Conservation (phyloP, 23 red algal genomes). For the Rhodosorus marinus region DNA sequence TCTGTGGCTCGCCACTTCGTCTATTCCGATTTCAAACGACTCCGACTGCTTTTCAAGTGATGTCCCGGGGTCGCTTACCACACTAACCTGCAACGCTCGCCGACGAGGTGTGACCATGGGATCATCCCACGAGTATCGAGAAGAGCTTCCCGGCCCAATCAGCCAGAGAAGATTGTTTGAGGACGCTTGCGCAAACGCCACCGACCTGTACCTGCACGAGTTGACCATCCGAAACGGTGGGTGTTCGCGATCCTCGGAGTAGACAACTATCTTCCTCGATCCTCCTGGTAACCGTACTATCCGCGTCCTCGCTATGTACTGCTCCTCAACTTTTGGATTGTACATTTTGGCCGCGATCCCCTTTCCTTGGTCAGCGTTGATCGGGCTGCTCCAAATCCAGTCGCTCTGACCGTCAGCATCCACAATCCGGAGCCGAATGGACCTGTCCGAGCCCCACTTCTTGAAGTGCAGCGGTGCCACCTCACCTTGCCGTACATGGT, state of each 20-base stretch:
- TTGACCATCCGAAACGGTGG: constrained; percentile 81
- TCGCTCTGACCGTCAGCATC: constrained; percentile 22
- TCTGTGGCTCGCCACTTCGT: too few species aligned
- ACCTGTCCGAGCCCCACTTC: constrained; percentile 1
- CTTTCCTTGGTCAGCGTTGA: constrained; percentile 18
- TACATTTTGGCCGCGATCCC: constrained; percentile 85
- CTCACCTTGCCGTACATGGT: constrained; percentile 14
- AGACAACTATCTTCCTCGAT: constrained; percentile 19
- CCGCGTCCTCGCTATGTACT: constrained; percentile 73
- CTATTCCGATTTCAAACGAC: constrained; percentile 20
- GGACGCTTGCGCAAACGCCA: constrained; percentile 64
- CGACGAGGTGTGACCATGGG: constrained; percentile 8
- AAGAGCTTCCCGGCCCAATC: constrained; percentile 32
- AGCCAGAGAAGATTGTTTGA: constrained; percentile 52
- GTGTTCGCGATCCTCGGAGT: constrained; percentile 52
- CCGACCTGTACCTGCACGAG: constrained; percentile 22
- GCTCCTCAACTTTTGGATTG: constrained; percentile 57
- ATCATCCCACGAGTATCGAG: constrained; percentile 91
- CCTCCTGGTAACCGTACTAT: constrained; percentile 19
- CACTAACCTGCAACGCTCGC: constrained; percentile 13
- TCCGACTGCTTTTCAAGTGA: not conserved
- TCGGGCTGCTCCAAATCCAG: constrained; percentile 74
- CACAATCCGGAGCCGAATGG: constrained; percentile 18
- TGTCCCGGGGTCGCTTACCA: not conserved
- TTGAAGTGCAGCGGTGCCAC: constrained; percentile 52